Evolutionary conservation across 208 protist species (phyloP).

Genomic region (Leishmania braziliensis): DNA sequence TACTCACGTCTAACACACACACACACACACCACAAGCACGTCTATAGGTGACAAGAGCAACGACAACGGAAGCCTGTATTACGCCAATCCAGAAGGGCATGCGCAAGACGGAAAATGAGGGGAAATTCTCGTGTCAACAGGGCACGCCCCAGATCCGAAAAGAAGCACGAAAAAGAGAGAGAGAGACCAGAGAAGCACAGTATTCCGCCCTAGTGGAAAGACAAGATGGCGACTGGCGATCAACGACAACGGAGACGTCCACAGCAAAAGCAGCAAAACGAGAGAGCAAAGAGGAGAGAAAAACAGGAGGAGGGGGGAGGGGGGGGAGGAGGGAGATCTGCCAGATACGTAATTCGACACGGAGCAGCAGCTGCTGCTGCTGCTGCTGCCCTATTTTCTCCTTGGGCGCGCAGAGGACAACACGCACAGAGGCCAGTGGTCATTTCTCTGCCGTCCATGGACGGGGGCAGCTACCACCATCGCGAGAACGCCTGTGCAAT

Average conservation of each 20-base stretch:
- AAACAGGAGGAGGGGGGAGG: background rate
- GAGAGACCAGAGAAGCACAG: background rate
- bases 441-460: background rate
- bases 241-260: background rate
- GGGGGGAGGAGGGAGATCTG: background rate
- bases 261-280: background rate
- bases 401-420: background rate
- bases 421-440: background rate
- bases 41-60: background rate
- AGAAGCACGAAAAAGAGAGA: slow-evolving; percentile 6
- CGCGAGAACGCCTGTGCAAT: slow-evolving; percentile 60
- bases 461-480: slow-evolving; percentile 58
- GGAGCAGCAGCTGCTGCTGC: background rate
- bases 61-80: background rate
- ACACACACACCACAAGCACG: background rate
- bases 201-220: too few relatives aligned
- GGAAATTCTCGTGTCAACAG: background rate
- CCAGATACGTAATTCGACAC: background rate
- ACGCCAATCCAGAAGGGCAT: background rate
- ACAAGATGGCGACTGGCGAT: too few relatives aligned
- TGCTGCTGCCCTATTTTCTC: background rate
- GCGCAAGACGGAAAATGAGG: background rate
- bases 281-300: background rate
- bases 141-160: background rate
- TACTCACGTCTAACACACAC: background rate